Evolutionary conservation across 768 basidiomycete genomes (phyloP), one percentile per base, ranked within the genome.

Genomic region (Serpula lacrymans): DNA sequence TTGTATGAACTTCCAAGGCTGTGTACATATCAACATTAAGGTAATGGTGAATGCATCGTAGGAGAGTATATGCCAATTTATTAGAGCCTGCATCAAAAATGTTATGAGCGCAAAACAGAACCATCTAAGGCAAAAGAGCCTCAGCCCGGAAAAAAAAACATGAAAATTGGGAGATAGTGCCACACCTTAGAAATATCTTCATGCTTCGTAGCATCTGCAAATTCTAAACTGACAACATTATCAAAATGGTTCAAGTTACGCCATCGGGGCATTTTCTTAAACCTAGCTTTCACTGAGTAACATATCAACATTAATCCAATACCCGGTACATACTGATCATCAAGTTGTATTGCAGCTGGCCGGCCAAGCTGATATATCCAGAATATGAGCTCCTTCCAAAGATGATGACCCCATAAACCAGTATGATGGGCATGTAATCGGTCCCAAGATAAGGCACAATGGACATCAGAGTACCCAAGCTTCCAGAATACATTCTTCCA

Each of bases 181-280:
- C 20, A 30, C 42, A 67, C 67, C 57, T 63, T 68, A 5, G 54
- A 48, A 7, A 69, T 55, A 40, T 69, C 63, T 33, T 60, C 61
- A 37, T 54, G 57, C 42, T 70, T 69, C 10, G 45, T 43, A 1
- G 55, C 63, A 48, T 70, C 64, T 5, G 54, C 48, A 47, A 63
- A 68, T n/a, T 56, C 34, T 2, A 60, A 46, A 5, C 48, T 46
- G 21, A 49, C 46, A 11, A 39, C 3, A 5, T 13, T 27, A 18
- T 9, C 5, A 5, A 39, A 39, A 30, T 39, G 37, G 5, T 11
- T 27, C 8, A 29, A 9, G 11, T 18, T 6, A n/a, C 16, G 12
- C 37, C 37, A 39, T 17, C 4, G 6, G 18, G 37, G 25, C 17
- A 39, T 27, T 29, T 14, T n/a, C 5, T 25, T 10, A 9, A 39